Conservation (phyloP, 1,284 basidiomycete species). For the Ganoderma boninense region DNA sequence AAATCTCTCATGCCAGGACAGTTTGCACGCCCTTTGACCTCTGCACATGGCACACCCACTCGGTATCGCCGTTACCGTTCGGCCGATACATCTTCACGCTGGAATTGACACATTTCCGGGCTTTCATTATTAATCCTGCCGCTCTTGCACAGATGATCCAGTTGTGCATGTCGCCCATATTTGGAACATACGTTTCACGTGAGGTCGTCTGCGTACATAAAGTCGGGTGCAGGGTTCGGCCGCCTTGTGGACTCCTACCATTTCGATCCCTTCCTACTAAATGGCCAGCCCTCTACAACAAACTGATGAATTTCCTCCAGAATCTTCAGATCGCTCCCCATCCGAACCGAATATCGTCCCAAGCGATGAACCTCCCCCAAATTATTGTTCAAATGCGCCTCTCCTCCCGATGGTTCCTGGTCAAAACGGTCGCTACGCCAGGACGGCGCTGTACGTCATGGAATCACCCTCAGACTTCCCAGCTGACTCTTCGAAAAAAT, state of each 20-base stretch:
- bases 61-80: not conserved
- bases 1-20: too few species aligned
- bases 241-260: not conserved
- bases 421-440: conserved; percentile 32
- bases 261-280: not conserved
- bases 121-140: not conserved
- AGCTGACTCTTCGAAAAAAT: not conserved
- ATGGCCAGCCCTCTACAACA: not conserved
- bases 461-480: not conserved
- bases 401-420: conserved; percentile 23
- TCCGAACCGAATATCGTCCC: not conserved
- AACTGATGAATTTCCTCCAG: not conserved
- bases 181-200: not conserved
- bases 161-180: not conserved
- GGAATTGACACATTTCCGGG: not conserved
- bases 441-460: conserved; percentile 16
- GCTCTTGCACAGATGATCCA: not conserved
- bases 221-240: not conserved
- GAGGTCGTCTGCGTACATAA: not conserved
- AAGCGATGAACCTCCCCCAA: conserved; percentile 8
- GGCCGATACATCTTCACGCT: not conserved
- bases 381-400: conserved; percentile 8
- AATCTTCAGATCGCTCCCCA: not conserved
- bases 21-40: not conserved
- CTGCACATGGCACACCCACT: not conserved